Conservation (phyloP, 495 filamentous ascomycete genomes). For the Aspergillus incahuasiensis region DNA sequence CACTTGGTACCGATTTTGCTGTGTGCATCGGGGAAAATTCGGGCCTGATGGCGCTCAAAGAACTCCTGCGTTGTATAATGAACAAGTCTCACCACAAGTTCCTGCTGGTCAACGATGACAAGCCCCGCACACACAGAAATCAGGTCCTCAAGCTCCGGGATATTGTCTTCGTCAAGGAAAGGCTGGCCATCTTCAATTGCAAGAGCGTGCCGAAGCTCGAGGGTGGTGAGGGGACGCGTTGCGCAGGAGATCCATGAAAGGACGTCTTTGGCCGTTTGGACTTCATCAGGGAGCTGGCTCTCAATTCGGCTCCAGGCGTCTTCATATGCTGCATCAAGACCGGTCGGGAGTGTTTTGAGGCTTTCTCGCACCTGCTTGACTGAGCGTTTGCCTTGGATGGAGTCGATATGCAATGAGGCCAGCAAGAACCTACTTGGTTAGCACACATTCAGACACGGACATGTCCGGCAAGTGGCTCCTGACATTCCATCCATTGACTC, state of each 20-base stretch:
- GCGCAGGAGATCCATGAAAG: constrained; percentile 2
- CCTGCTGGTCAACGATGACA: neutral
- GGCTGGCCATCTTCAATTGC: neutral
- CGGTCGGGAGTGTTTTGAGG: neutral
- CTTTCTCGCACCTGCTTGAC: neutral
- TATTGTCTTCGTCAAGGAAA: neutral
- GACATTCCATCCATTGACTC: constrained; percentile 13
- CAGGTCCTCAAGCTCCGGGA: neutral
- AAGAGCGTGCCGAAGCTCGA: neutral
- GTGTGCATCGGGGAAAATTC: neutral
- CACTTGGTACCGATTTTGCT: neutral
- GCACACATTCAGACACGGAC: neutral
- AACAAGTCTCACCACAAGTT: neutral
- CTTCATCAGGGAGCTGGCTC: neutral
- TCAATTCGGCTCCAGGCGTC: constrained; percentile 9
- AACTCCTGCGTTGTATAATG: neutral
- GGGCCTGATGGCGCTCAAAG: neutral
- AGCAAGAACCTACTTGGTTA: constrained; percentile 12
- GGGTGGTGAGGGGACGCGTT: neutral
- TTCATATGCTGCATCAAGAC: constrained; percentile 3
- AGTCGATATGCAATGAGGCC: constrained; percentile 6
- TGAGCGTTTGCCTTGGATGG: constrained; percentile 5
- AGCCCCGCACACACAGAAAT: neutral
- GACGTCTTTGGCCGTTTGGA: neutral
- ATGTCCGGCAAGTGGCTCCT: neutral